A percentile compares a stretch with the other conserved stretches of the same genome.
Evolutionary conservation across 306 rosid genomes (phyloP).

Genomic region (Rubus idaeus): DNA sequence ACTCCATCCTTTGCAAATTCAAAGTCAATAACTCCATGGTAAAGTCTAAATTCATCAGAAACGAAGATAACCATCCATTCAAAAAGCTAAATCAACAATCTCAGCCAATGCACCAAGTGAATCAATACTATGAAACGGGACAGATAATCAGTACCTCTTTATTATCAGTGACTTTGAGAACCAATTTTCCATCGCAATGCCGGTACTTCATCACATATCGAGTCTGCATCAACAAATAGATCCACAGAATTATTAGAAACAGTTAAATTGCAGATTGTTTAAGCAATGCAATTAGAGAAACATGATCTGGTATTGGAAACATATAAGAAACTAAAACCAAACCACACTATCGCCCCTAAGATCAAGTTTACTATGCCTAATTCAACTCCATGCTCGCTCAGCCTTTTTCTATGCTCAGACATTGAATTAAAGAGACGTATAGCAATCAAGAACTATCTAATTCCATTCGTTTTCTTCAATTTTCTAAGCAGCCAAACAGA

Average conservation of each 20-base stretch:
- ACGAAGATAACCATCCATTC: neutral
- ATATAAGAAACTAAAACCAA: neutral
- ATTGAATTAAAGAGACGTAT: neutral
- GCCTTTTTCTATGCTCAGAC: neutral
- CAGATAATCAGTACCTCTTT: conserved; percentile 45
- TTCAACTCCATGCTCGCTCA: neutral
- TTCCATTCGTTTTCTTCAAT: neutral
- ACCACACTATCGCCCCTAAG: neutral
- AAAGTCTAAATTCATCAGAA: neutral
- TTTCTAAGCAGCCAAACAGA: conserved; percentile 29
- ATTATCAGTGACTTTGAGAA: conserved; percentile 75
- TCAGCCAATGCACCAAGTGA: neutral
- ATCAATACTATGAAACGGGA: no score
- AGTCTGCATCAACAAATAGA: conserved; percentile 46
- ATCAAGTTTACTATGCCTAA: neutral
- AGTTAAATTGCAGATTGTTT: neutral
- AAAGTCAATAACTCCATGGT: neutral
- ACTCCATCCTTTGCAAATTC: neutral
- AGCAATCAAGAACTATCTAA: neutral
- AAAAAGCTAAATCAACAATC: neutral
- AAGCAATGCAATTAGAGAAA: no score
- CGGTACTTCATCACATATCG: conserved; percentile 78
- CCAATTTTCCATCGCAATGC: conserved; percentile 77
- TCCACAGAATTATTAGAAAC: neutral
- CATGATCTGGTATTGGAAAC: no score